Evolutionary conservation across 371 early-diverging fungal genomes (phyloP).

Genomic region (Mucor sp.): DNA sequence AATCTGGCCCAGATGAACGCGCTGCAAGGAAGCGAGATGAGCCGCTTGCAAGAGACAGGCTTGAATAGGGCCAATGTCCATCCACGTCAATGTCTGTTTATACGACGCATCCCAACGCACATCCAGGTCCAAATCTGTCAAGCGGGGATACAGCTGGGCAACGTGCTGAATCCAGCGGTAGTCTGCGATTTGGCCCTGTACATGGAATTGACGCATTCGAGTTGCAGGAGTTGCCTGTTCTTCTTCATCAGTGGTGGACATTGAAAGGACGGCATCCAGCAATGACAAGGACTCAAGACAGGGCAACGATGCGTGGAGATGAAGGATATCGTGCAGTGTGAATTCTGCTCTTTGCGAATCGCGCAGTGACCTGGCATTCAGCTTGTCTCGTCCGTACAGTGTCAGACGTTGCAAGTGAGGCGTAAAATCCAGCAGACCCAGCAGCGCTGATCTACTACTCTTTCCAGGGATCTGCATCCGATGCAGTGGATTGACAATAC

Average conservation of each 20-base stretch:
- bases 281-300: not conserved
- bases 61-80: not conserved
- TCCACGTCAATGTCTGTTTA: not conserved
- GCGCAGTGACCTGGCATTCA: not conserved
- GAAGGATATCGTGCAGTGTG: not conserved
- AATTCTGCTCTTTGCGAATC: not conserved
- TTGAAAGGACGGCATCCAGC: not conserved
- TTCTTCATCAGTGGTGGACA: not conserved
- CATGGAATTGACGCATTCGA: not conserved
- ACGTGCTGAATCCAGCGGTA: not conserved
- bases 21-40: not conserved
- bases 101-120: not conserved
- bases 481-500: not conserved
- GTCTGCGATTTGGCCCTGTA: not conserved
- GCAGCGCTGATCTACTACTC: not conserved
- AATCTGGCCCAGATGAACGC: not conserved
- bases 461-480: not conserved
- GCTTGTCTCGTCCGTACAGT: not conserved
- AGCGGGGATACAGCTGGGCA: slow-evolving; percentile 4
- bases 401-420: not conserved
- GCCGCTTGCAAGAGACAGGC: not conserved
- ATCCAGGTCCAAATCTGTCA: not conserved
- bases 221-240: not conserved
- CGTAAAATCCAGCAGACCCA: not conserved
- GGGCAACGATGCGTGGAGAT: slow-evolving; percentile 1